A percentile compares a stretch with the other conserved stretches of the same genome.
Conservation (phyloP, 2,329 filamentous ascomycete species). For the Pestalotiopsis sp. region DNA sequence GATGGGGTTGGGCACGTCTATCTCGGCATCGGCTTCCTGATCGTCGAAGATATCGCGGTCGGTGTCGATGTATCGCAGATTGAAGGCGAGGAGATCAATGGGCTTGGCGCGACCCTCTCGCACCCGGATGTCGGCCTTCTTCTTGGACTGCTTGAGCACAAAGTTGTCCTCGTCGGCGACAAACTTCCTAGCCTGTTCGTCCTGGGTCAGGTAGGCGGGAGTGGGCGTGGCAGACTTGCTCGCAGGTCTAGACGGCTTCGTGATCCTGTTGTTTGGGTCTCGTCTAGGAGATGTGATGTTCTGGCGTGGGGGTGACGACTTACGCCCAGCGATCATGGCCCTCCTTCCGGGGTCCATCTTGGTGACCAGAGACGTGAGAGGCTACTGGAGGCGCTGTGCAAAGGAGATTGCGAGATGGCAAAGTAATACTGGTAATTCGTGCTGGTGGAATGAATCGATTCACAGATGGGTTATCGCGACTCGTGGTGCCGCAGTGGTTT, state of each 20-base stretch:
- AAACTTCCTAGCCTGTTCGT: slow-evolving; percentile 80
- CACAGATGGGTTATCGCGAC: background rate
- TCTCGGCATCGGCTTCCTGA: slow-evolving; percentile 70
- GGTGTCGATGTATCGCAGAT: slow-evolving; percentile 83
- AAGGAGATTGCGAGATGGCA: background rate
- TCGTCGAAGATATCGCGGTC: slow-evolving; percentile 87
- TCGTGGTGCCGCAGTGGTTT: background rate
- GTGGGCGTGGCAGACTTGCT: slow-evolving; percentile 23
- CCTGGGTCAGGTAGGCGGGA: slow-evolving; percentile 63
- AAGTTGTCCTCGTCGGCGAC: slow-evolving; percentile 96
- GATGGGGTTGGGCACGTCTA: slow-evolving; percentile 79
- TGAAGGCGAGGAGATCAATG: slow-evolving; percentile 93
- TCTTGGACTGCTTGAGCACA: slow-evolving; percentile 95
- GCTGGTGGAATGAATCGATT: background rate
- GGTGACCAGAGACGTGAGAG: background rate
- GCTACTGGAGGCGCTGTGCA: background rate
- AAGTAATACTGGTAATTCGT: background rate
- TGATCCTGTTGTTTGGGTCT: slow-evolving; percentile 58
- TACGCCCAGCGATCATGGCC: slow-evolving; percentile 55
- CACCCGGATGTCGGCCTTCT: slow-evolving; percentile 94
- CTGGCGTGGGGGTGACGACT: slow-evolving; percentile 42
- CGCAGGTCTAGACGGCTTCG: slow-evolving; percentile 47
- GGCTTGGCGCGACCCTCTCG: slow-evolving; percentile 88
- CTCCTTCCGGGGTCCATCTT: slow-evolving; percentile 57
- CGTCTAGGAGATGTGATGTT: slow-evolving; percentile 59